Percentiles rank a stretch among this genome's conserved stretches.
Conservation (phyloP, 805 yeast genomes). For the Candida gorgasii region DNA sequence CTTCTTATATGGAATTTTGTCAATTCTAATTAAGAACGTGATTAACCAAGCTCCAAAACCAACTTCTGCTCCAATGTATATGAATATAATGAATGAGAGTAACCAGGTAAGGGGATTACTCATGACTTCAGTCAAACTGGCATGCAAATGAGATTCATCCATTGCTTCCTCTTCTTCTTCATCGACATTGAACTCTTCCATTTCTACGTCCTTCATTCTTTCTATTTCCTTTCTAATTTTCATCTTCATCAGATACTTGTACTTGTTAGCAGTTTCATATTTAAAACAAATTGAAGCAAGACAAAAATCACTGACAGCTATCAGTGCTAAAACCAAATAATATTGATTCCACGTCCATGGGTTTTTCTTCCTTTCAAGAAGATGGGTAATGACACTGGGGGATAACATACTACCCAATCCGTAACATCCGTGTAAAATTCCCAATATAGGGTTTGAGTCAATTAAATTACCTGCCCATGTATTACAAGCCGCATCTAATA, state of each 20-base stretch:
- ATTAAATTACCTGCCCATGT: slow-evolving; percentile 51
- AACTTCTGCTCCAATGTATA: slow-evolving; percentile 54
- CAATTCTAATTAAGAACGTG: slow-evolving; percentile 46
- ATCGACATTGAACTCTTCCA: slow-evolving; percentile 9
- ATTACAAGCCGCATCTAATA: slow-evolving; percentile 56
- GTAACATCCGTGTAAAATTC: slow-evolving; percentile 52
- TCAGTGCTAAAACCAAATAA: slow-evolving; percentile 36
- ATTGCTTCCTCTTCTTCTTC: not conserved
- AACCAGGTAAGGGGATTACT: slow-evolving; percentile 39
- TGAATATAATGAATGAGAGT: slow-evolving; percentile 43
- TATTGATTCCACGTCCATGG: slow-evolving; percentile 52
- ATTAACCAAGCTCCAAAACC: slow-evolving; percentile 56
- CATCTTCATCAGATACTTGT: slow-evolving; percentile 25
- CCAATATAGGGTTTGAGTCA: slow-evolving; percentile 51
- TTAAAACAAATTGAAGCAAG: slow-evolving; percentile 30
- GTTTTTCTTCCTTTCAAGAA: slow-evolving; percentile 35
- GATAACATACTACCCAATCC: slow-evolving; percentile 56
- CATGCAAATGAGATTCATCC: slow-evolving; percentile 3
- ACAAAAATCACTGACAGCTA: slow-evolving; percentile 25
- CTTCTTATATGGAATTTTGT: slow-evolving; percentile 31
- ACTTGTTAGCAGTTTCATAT: slow-evolving; percentile 48
- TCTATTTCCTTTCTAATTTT: slow-evolving; percentile 6
- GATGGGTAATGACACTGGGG: slow-evolving; percentile 45
- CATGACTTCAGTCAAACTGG: slow-evolving; percentile 30
- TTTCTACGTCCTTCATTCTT: slow-evolving; percentile 15